These are phyloP conservation scores for Apiotrichum siamense DNA, from an alignment of 1,284 basidiomycete species.

Conservation along the genomic window DNA sequence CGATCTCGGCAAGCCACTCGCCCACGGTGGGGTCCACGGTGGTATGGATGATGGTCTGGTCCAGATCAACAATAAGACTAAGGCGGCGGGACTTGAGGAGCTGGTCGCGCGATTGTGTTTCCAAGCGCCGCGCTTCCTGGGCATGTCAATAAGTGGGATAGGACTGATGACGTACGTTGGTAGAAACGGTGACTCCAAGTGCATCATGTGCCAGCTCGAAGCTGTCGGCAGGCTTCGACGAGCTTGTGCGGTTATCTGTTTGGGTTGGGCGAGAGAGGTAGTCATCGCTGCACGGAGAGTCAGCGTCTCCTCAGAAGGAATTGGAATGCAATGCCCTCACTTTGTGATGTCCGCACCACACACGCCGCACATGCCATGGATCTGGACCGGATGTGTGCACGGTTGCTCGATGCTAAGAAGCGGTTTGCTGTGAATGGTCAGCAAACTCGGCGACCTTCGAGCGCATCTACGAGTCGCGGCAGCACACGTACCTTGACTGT, in stretches of 20 bases:
- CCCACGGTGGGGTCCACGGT: slow-evolving; percentile 97
- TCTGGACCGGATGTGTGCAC: slow-evolving; percentile 88
- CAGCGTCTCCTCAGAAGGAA: not conserved
- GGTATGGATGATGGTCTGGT: slow-evolving; percentile 97
- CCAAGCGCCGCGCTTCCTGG: slow-evolving; percentile 82
- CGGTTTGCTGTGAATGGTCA: slow-evolving; percentile 45
- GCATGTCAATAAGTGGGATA: slow-evolving; percentile 1
- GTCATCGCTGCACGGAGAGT: slow-evolving; percentile 62
- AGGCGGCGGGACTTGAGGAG: slow-evolving; percentile 73
- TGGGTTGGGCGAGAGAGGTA: slow-evolving; percentile 78
- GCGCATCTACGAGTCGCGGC: not conserved
- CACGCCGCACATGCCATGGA: slow-evolving; percentile 83
- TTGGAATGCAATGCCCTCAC: slow-evolving; percentile 53
- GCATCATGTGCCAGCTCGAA: slow-evolving; percentile 47
- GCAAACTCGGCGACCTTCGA: too few relatives aligned
- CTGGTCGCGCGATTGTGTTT: slow-evolving; percentile 69
- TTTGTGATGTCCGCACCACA: slow-evolving; percentile 91
- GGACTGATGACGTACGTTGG: slow-evolving; percentile 26
- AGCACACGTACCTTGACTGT: slow-evolving; percentile 39
- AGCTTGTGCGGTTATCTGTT: slow-evolving; percentile 56
- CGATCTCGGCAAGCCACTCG: slow-evolving; percentile 86
- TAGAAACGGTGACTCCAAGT: slow-evolving; percentile 48
- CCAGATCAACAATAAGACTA: slow-evolving; percentile 93
- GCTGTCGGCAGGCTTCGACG: slow-evolving; percentile 30
- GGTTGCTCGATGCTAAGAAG: slow-evolving; percentile 68